These are phyloP conservation scores for Colletotrichum sp. DNA, from an alignment of 2,329 filamentous ascomycete species.

Conservation along the genomic window DNA sequence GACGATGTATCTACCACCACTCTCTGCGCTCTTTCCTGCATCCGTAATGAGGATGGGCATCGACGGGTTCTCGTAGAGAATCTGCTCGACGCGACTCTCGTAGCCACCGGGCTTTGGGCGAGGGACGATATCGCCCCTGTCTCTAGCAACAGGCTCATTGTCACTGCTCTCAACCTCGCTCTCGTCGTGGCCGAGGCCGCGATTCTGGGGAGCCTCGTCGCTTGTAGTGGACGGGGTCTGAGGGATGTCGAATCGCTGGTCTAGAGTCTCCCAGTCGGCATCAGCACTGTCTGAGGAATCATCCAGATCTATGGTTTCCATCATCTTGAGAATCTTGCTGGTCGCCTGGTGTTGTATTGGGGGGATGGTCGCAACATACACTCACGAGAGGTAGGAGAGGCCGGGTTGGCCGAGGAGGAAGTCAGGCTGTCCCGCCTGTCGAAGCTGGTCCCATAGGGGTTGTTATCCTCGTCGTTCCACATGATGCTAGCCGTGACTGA, in stretches of 20 bases:
- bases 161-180: constrained; percentile 54
- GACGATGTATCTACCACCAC: constrained; percentile 91
- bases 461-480: constrained; percentile 99
- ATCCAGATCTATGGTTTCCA: constrained; percentile 41
- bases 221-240: constrained; percentile 76
- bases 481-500: constrained; percentile 53
- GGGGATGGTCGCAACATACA: constrained; percentile 33
- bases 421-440: constrained; percentile 83
- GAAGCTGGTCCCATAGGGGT: constrained; percentile 91
- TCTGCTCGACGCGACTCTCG: constrained; percentile 95
- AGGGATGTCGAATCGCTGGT: constrained; percentile 67
- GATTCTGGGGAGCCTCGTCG: constrained; percentile 64
- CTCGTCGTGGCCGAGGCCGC: constrained; percentile 36
- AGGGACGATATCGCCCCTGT: constrained; percentile 50
- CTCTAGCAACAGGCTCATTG: constrained; percentile 41
- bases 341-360: neutral
- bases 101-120: constrained; percentile 83
- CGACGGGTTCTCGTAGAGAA: constrained; percentile 92
- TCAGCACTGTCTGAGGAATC: constrained; percentile 44
- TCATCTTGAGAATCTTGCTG: constrained; percentile 32
- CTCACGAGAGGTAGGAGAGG: constrained; percentile 62
- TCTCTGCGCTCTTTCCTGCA: constrained; percentile 93
- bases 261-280: constrained; percentile 50
- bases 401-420: constrained; percentile 69
- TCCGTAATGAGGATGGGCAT: constrained; percentile 91